These are phyloP conservation scores for Hyparrhenia diplandra DNA, from an alignment of 176 grass and related monocot genomes.

Conservation along the genomic window DNA sequence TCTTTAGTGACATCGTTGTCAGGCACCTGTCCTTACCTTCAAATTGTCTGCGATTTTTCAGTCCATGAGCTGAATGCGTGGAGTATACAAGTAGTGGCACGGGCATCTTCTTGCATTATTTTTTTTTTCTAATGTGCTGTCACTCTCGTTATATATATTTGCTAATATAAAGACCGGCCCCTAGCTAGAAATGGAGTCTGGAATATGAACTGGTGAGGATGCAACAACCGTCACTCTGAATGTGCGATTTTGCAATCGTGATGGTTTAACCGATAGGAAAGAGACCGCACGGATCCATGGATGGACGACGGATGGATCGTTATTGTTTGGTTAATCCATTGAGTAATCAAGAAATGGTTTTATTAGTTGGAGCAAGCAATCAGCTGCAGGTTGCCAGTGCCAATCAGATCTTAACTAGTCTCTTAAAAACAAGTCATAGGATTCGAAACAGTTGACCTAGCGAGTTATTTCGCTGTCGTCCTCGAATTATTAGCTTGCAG, in stretches of 20 bases:
- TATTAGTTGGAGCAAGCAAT: constrained; percentile 1
- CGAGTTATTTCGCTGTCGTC: constrained; percentile 15
- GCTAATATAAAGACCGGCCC: background rate
- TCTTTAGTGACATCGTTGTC: constrained; percentile 24
- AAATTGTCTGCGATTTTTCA: background rate
- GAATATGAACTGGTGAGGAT: constrained; percentile 10
- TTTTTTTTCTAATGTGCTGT: background rate
- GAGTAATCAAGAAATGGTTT: background rate
- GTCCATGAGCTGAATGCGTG: background rate
- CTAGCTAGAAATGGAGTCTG: background rate
- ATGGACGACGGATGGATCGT: background rate
- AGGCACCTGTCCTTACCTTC: background rate
- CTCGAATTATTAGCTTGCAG: background rate
- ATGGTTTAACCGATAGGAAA: constrained; percentile 22
- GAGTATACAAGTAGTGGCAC: background rate
- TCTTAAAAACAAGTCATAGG: constrained; percentile 5
- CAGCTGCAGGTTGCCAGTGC: constrained; percentile 17
- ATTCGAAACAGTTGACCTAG: background rate
- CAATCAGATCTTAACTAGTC: constrained; percentile 20
- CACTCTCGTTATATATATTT: constrained; percentile 19
- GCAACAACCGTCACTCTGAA: constrained; percentile 27
- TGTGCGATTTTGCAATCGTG: constrained; percentile 13
- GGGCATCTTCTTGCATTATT: background rate
- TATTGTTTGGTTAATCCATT: background rate
- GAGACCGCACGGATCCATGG: background rate